Evolutionary conservation across 1,139 yeast genomes (phyloP).

Genomic region (Hemisphaericaspora subhashii): DNA sequence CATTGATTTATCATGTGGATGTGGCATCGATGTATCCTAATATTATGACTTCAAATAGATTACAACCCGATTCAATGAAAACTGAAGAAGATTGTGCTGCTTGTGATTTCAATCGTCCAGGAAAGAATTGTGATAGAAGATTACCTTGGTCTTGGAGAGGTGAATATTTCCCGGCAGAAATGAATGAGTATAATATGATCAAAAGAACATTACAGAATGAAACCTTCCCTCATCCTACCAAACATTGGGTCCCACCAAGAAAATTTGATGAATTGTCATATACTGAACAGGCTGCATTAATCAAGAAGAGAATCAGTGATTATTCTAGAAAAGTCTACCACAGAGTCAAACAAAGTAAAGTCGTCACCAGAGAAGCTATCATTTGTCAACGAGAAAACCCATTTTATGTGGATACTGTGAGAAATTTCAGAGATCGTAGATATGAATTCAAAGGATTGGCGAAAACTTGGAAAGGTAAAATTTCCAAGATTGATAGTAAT

Average conservation of each 20-base stretch:
- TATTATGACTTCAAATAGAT: constrained; percentile 94
- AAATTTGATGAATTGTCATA: constrained; percentile 75
- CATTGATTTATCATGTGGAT: constrained; percentile 94
- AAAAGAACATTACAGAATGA: constrained; percentile 82
- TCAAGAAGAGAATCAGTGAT: constrained; percentile 80
- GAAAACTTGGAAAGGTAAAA: constrained; percentile 90
- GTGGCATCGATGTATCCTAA: constrained; percentile 99
- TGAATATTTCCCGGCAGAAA: constrained; percentile 87
- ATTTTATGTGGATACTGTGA: constrained; percentile 90
- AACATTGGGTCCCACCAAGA: constrained; percentile 55
- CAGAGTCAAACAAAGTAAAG: constrained; percentile 76
- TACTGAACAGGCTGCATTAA: constrained; percentile 71
- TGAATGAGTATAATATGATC: constrained; percentile 89
- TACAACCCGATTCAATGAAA: constrained; percentile 98
- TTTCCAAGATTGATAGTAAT: constrained; percentile 47
- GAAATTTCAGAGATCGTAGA: constrained; percentile 93
- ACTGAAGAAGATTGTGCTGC: constrained; percentile 94
- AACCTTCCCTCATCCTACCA: constrained; percentile 59
- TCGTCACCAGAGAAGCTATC: constrained; percentile 86
- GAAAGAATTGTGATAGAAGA: constrained; percentile 87
- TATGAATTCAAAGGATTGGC: constrained; percentile 94
- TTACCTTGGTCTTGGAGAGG: constrained; percentile 99
- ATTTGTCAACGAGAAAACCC: constrained; percentile 98
- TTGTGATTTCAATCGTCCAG: constrained; percentile 96
- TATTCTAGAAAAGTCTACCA: constrained; percentile 86